Evolutionary conservation across 768 basidiomycete species (phyloP).

Genomic region (Fomitopsis pulvina): DNA sequence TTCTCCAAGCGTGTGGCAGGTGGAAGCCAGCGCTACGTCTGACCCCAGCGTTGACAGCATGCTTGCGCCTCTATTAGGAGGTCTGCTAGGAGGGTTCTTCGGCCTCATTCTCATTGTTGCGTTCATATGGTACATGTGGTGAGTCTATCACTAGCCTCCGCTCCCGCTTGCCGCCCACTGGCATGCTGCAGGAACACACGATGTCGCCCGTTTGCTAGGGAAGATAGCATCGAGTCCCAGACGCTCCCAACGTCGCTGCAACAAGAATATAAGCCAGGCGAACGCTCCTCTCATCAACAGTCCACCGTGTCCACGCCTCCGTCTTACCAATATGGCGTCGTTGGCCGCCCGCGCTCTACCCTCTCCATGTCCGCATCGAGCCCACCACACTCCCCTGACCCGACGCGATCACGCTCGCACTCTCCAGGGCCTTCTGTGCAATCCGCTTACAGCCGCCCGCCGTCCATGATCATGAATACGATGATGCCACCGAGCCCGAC

Average conservation of each 20-base stretch:
- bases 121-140: slow-evolving; percentile 47
- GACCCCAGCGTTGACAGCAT: slow-evolving; percentile 17
- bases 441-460: slow-evolving; percentile 4
- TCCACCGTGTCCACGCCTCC: slow-evolving; percentile 25
- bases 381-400: slow-evolving; percentile 8
- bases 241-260: slow-evolving; percentile 2
- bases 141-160: slow-evolving; percentile 13
- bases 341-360: slow-evolving; percentile 30
- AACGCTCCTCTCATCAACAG: not conserved
- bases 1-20: too few relatives aligned
- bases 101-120: slow-evolving; percentile 39
- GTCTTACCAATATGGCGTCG: slow-evolving; percentile 59
- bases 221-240: not conserved
- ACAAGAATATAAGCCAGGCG: slow-evolving; percentile 5
- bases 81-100: slow-evolving; percentile 48
- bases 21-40: not conserved
- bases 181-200: slow-evolving; percentile 33
- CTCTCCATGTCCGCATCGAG: slow-evolving; percentile 8
- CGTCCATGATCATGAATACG: not conserved
- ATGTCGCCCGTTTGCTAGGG: slow-evolving; percentile 15
- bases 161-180: slow-evolving; percentile 7
- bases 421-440: slow-evolving; percentile 6
- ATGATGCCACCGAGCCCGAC: slow-evolving; percentile 2
- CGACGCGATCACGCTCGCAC: slow-evolving; percentile 10
- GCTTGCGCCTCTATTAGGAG: slow-evolving; percentile 45